Evolutionary conservation across 148 eudicot species (phyloP), one percentile per base, ranked within the genome.

Genomic region (Polygonum maritimum): DNA sequence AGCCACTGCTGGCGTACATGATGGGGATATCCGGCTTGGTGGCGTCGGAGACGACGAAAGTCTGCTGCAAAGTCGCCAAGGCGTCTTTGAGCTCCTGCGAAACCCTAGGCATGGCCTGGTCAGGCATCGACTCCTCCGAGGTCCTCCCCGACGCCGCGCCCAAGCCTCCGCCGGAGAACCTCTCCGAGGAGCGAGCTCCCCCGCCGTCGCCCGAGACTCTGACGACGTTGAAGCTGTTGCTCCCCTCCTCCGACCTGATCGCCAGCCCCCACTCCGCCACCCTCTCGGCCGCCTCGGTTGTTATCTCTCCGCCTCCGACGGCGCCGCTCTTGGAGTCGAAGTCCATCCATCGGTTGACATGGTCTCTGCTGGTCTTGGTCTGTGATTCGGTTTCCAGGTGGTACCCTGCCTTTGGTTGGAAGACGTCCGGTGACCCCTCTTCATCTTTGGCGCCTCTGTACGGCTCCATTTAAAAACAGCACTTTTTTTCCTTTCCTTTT

Each of bases 21-120:
- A 96, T 93, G 2, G 99, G 99, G 67, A 86, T 87, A 39, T 96
- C 97, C 5, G 99, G 97, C 78, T 91, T 92, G 13, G 98, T 89
- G 33, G 99, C 99, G 78, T 96, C 99, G 0, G 97, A 92, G 21
- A 96, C 98, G 22, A 96, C 99, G 85, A 96, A 96, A 0, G 99
- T 96, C 75, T 96, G 99, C 67, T 96, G 94, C 72, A 96, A 76
- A 2, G 89, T 89, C 0, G 95, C 84, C 74, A 96, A 74, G 40
- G 98, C 99, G 47, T 92, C 97, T 78, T 91, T 96, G 70, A 96
- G 75, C 77, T 96, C 99, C 69, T 96, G 92, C 8, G 99, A 96
- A 35, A 88, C 94, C 67, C 94, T 87, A 0, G 91, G 98, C 4
- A 83, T 2, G 1, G 82, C 2, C 0, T 72, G 14, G 2, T 80